These are phyloP conservation scores for Neurospora sp. DNA, from an alignment of 495 filamentous ascomycete species.

Conservation along the genomic window DNA sequence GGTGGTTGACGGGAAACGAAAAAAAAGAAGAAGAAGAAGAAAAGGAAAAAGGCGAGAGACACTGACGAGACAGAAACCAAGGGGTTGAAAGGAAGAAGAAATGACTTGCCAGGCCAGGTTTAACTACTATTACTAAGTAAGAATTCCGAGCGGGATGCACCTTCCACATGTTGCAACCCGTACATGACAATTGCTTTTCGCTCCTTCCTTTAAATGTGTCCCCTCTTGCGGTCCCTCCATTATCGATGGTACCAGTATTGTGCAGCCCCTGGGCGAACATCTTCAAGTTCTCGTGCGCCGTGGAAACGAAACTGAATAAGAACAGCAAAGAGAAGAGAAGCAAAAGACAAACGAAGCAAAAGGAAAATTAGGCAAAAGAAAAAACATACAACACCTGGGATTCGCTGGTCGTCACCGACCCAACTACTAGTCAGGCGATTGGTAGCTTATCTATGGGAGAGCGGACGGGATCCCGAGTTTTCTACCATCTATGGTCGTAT, in stretches of 20 bases:
- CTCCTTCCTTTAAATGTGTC: no score
- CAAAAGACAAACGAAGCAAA: no score
- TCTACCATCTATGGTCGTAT: background rate
- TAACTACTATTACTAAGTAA: background rate
- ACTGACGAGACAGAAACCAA: no score
- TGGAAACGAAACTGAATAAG: no score
- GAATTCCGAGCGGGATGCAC: background rate
- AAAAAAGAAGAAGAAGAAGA: no score
- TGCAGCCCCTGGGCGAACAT: no score
- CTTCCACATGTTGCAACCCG: background rate
- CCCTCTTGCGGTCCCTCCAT: no score
- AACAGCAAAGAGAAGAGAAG: no score
- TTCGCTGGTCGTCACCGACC: conserved; percentile 33
- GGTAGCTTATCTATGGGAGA: background rate
- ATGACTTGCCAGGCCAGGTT: background rate
- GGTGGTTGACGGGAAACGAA: no score
- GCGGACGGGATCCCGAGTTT: background rate
- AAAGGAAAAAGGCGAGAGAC: no score
- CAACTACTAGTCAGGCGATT: conserved; percentile 32
- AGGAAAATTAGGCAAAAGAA: background rate
- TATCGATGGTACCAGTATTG: no score
- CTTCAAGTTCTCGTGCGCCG: no score
- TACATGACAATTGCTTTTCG: background rate
- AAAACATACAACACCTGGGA: conserved; percentile 37
- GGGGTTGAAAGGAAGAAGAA: background rate